phyloP scores from a whole-genome alignment of 1,284 basidiomycete species.

The Irpex lacteus region DNA sequence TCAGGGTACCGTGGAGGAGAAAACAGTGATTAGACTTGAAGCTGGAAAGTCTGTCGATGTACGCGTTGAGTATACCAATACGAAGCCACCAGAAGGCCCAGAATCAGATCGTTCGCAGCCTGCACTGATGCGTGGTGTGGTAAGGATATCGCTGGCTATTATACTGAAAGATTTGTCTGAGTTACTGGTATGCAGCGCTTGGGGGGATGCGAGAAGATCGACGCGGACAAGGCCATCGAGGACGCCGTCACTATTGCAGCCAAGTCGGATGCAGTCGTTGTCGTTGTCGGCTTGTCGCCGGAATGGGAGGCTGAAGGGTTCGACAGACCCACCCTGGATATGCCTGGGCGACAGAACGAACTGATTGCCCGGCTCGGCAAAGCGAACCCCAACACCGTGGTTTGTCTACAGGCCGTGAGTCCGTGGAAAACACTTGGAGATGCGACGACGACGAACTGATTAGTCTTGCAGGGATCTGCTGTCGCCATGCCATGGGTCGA shows the following conservation, averaged over 20 bases:
- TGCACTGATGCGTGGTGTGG: conserved; percentile 65
- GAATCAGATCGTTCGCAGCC: conserved; percentile 55
- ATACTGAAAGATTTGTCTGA: too few species aligned
- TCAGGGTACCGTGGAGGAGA: conserved; percentile 64
- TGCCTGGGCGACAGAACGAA: conserved; percentile 64
- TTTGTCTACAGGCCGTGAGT: conserved; percentile 65
- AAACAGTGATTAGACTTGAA: conserved; percentile 41
- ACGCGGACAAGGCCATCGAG: conserved; percentile 54
- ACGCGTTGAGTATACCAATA: conserved; percentile 62
- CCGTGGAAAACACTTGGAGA: background rate
- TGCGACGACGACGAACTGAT: background rate
- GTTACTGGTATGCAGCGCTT: conserved; percentile 40
- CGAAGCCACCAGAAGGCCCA: conserved; percentile 44
- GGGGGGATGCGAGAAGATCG: conserved; percentile 62
- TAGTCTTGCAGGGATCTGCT: conserved; percentile 49
- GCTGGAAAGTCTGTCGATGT: conserved; percentile 48
- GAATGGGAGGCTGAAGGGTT: conserved; percentile 74
- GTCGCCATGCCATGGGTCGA: conserved; percentile 66
- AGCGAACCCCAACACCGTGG: conserved; percentile 63
- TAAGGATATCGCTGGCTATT: conserved; percentile 28
- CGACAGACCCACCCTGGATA: conserved; percentile 53
- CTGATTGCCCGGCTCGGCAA: conserved; percentile 54
- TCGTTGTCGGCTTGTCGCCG: conserved; percentile 62
- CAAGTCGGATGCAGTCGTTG: conserved; percentile 54
- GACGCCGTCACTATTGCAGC: conserved; percentile 60